These are phyloP conservation scores for Fusarium odoratissimum DNA, from an alignment of 2,329 filamentous ascomycete species.

Conservation along the genomic window DNA sequence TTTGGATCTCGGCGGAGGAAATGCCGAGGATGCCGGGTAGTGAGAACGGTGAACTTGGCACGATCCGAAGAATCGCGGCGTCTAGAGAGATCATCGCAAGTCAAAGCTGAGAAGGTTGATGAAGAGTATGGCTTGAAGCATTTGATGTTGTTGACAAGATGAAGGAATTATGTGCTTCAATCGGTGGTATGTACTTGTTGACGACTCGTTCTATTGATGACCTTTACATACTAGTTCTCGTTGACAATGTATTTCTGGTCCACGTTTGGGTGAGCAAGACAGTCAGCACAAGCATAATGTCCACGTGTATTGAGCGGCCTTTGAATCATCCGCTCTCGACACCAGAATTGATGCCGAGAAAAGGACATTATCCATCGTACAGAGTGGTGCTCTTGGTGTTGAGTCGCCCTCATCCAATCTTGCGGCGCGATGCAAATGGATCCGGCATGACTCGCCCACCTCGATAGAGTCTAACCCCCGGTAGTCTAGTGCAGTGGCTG, in stretches of 20 bases:
- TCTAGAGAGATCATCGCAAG: background rate
- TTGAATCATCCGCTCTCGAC: background rate
- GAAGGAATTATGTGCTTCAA: background rate
- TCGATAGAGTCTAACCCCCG: background rate
- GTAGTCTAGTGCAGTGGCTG: background rate
- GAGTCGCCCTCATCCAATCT: background rate
- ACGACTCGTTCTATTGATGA: too few species aligned
- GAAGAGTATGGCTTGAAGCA: background rate
- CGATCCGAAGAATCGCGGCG: background rate
- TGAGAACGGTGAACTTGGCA: background rate
- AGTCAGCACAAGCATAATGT: background rate
- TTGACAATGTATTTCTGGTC: accelerated
- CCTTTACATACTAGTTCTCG: too few species aligned
- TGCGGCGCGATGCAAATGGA: background rate
- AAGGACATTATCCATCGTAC: background rate
- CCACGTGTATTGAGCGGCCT: accelerated
- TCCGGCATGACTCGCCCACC: background rate
- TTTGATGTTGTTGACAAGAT: accelerated
- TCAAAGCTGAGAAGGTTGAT: background rate
- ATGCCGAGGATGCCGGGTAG: background rate
- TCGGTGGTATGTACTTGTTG: background rate
- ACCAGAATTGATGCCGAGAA: background rate
- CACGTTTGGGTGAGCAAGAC: accelerated
- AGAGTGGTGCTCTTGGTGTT: background rate
- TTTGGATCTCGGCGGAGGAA: background rate